These are phyloP conservation scores for Trichomonascus vanleenenianus DNA, from an alignment of 805 yeast species.

Conservation along the genomic window DNA sequence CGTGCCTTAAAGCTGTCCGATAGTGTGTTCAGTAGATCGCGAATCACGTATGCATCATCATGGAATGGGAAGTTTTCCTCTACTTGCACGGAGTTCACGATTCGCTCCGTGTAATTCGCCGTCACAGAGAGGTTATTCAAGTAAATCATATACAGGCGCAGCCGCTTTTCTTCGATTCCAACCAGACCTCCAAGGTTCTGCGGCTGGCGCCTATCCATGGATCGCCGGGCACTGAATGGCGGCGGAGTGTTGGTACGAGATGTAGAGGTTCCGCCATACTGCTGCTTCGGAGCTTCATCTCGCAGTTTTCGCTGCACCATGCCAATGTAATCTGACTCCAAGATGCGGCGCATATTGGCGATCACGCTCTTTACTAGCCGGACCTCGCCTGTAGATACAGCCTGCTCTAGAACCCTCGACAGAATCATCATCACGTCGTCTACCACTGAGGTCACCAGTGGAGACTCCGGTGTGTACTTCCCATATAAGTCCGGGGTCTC, in stretches of 20 bases:
- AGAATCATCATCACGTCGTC: slow-evolving; percentile 78
- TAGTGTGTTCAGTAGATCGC: slow-evolving; percentile 18
- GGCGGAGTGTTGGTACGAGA: slow-evolving; percentile 13
- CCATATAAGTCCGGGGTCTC: slow-evolving; percentile 52
- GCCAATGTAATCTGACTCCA: slow-evolving; percentile 57
- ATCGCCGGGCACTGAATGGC: background rate
- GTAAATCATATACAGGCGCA: slow-evolving; percentile 54
- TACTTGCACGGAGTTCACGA: slow-evolving; percentile 38
- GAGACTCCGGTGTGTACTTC: slow-evolving; percentile 45
- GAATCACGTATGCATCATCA: slow-evolving; percentile 17
- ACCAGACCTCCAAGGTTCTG: slow-evolving; percentile 15
- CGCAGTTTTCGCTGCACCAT: slow-evolving; percentile 43
- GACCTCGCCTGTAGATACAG: slow-evolving; percentile 64
- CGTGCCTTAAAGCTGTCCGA: slow-evolving; percentile 26
- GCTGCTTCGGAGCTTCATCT: slow-evolving; percentile 34
- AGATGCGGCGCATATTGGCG: slow-evolving; percentile 45
- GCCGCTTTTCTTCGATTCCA: slow-evolving; percentile 35
- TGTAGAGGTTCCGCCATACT: slow-evolving; percentile 9
- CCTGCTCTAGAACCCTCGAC: slow-evolving; percentile 56
- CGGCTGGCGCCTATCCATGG: background rate
- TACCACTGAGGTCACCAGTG: slow-evolving; percentile 62
- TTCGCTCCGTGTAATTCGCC: slow-evolving; percentile 46
- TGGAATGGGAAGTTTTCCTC: slow-evolving; percentile 22
- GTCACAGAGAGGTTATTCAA: slow-evolving; percentile 68
- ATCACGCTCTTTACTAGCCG: slow-evolving; percentile 47